phyloP scores from a whole-genome alignment of 1,284 basidiomycete species.

The Ustilago nuda region DNA sequence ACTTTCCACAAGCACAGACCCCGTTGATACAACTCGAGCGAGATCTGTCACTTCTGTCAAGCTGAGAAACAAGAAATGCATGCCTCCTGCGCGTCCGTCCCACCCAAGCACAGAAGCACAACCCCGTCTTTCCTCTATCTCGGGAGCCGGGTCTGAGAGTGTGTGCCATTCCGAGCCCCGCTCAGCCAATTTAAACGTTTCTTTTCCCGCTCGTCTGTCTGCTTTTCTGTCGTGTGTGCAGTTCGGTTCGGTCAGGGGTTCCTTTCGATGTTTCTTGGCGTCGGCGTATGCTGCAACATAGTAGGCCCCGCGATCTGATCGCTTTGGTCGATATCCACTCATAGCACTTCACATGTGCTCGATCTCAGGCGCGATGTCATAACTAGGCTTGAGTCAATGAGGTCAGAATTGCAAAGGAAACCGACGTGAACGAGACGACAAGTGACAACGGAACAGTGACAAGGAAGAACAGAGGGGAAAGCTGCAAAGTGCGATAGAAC shows the following conservation, averaged over 20 bases:
- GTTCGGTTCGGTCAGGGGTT: background rate
- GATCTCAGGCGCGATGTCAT: background rate
- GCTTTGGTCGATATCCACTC: background rate
- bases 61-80: background rate
- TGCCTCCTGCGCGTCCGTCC: constrained; percentile 9
- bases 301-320: background rate
- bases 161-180: background rate
- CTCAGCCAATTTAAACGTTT: background rate
- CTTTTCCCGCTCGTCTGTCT: background rate
- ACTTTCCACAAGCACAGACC: background rate
- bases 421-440: background rate
- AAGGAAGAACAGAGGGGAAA: background rate
- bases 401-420: background rate
- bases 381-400: background rate
- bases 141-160: background rate
- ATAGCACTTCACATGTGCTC: background rate
- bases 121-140: too few relatives aligned
- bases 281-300: background rate
- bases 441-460: background rate
- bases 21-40: background rate
- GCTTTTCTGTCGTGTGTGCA: background rate
- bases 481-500: constrained; percentile 4
- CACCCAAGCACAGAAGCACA: background rate
- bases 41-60: background rate
- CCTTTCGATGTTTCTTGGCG: background rate